Percentiles rank a stretch among this genome's conserved stretches.
These are phyloP conservation scores for Taiozyma onychis DNA, from an alignment of 1,139 yeast genomes.

Conservation along the genomic window DNA sequence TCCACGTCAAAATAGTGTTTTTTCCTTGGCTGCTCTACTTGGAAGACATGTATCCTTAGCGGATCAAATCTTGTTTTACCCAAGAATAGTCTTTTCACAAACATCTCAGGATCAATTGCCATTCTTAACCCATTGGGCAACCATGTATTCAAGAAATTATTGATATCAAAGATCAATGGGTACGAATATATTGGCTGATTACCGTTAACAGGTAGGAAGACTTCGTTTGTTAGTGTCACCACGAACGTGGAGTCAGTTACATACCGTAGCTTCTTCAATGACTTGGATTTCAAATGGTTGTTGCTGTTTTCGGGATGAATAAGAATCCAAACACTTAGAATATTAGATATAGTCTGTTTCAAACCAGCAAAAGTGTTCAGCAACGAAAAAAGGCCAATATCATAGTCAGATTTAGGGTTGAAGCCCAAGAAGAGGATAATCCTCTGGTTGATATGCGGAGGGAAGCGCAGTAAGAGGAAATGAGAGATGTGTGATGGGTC, in stretches of 20 bases:
- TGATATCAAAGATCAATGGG: background rate
- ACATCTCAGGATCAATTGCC: background rate
- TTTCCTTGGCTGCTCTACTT: background rate
- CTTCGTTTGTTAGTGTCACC: background rate
- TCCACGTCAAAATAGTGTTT: background rate
- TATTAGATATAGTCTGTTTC: background rate
- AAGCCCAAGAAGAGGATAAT: background rate
- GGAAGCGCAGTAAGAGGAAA: background rate
- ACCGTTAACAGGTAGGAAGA: background rate
- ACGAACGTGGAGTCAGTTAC: background rate
- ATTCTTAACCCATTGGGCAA: background rate
- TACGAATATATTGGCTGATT: background rate
- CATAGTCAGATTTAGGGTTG: background rate
- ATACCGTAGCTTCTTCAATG: background rate
- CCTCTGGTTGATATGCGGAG: background rate
- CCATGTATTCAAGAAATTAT: background rate
- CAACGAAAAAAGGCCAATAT: background rate
- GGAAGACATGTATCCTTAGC: background rate
- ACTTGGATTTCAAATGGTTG: background rate
- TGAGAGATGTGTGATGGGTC: background rate
- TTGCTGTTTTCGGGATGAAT: background rate
- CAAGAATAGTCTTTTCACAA: background rate
- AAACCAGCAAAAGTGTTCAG: background rate
- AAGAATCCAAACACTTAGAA: background rate
- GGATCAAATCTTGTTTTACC: background rate